These are phyloP conservation scores for Plasmodium vivax DNA, from an alignment of 169 alveolate species.

Conservation along the genomic window DNA sequence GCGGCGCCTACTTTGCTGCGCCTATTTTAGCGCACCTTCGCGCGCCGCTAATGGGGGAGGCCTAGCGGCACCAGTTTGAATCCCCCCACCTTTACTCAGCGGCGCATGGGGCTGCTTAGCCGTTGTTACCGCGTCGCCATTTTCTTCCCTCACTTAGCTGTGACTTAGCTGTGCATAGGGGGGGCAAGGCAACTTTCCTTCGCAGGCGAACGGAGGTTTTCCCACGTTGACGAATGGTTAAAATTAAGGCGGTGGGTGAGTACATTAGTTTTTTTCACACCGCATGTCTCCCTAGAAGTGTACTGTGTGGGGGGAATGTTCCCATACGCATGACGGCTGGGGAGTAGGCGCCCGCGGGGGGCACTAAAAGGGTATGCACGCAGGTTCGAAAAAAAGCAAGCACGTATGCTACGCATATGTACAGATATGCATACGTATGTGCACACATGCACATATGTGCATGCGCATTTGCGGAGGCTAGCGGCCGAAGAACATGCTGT, in stretches of 20 bases:
- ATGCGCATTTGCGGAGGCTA: neutral
- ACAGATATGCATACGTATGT: neutral
- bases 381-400: neutral
- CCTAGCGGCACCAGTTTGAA: neutral
- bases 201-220: neutral
- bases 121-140: neutral
- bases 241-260: neutral
- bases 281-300: neutral
- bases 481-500: conserved; percentile 30
- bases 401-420: neutral
- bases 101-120: neutral
- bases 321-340: neutral
- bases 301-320: neutral
- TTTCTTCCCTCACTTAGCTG: neutral
- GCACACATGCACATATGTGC: neutral
- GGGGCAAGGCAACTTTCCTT: neutral
- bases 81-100: neutral
- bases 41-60: neutral
- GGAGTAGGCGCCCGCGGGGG: neutral
- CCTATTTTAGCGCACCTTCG: neutral
- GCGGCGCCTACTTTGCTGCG: neutral
- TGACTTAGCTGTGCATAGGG: neutral
- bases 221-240: neutral
- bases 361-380: neutral
- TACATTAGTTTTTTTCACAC: neutral